Conservation (phyloP, 2,329 filamentous ascomycete genomes). For the Intubia oerlemansii region DNA sequence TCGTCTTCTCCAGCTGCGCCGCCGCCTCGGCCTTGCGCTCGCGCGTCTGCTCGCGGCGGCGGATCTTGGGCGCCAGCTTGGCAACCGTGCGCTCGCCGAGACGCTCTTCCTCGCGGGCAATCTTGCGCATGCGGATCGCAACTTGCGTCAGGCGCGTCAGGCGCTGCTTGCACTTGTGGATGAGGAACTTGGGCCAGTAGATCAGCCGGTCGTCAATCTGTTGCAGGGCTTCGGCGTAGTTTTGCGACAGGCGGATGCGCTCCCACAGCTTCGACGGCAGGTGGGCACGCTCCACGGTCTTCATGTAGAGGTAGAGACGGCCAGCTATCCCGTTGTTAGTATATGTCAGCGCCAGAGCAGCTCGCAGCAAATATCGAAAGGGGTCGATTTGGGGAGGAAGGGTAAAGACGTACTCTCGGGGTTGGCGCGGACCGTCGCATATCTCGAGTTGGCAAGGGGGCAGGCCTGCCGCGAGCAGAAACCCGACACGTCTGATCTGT, state of each 20-base stretch:
- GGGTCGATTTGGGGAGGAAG: neutral
- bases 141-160: conserved; percentile 86
- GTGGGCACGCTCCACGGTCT: conserved; percentile 75
- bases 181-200: conserved; percentile 86
- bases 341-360: neutral
- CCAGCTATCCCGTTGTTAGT: conserved; percentile 14
- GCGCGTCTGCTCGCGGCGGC: conserved; percentile 50
- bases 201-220: conserved; percentile 71
- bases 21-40: conserved; percentile 51
- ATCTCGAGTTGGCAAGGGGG: conserved; percentile 75
- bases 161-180: conserved; percentile 79
- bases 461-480: conserved; percentile 49
- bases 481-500: conserved; percentile 14
- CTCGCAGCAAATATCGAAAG: neutral
- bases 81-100: conserved; percentile 77
- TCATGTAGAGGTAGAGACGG: conserved; percentile 85
- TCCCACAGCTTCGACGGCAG: conserved; percentile 90
- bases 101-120: conserved; percentile 75
- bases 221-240: conserved; percentile 75
- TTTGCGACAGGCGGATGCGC: conserved; percentile 68
- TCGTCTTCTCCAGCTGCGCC: conserved; percentile 86
- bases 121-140: conserved; percentile 53
- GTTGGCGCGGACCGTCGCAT: conserved; percentile 76
- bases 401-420: conserved; percentile 20
- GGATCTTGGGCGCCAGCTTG: conserved; percentile 78